Conservation (phyloP, 371 early-diverging fungal genomes). For the Mortierella sp. region DNA sequence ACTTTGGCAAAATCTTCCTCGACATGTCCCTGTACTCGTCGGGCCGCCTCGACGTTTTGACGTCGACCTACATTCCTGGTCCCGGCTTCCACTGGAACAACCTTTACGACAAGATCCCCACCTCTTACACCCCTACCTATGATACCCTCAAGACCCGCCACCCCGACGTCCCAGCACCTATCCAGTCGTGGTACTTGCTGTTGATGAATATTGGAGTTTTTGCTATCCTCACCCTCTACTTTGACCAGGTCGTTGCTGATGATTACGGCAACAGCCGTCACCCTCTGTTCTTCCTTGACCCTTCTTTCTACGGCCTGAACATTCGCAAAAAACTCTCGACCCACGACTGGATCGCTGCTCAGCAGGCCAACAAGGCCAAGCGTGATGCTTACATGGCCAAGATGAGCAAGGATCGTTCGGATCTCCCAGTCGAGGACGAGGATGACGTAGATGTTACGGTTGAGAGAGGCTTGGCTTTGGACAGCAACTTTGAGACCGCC, state of each 20-base stretch:
- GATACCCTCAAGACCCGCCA: slow-evolving; percentile 45
- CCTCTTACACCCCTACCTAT: slow-evolving; percentile 63
- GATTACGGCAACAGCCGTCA: slow-evolving; percentile 72
- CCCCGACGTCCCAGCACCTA: slow-evolving; percentile 69
- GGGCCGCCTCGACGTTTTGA: slow-evolving; percentile 70
- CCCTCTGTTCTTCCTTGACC: slow-evolving; percentile 72
- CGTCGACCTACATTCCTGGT: slow-evolving; percentile 69
- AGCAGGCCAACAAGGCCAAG: slow-evolving; percentile 38
- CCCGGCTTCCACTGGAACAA: slow-evolving; percentile 71
- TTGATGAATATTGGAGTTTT: slow-evolving; percentile 71
- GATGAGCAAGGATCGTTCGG: slow-evolving; percentile 21
- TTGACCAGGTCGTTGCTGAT: slow-evolving; percentile 78
- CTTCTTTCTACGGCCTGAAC: slow-evolving; percentile 72
- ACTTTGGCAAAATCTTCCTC: slow-evolving; percentile 79
- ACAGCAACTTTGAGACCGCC: slow-evolving; percentile 35
- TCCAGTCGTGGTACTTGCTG: slow-evolving; percentile 68
- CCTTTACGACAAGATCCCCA: slow-evolving; percentile 65
- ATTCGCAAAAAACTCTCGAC: slow-evolving; percentile 38
- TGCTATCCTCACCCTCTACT: slow-evolving; percentile 68
- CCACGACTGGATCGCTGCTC: slow-evolving; percentile 46
- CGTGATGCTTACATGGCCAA: slow-evolving; percentile 29
- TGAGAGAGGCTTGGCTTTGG: slow-evolving; percentile 58
- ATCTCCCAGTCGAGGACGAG: slow-evolving; percentile 21
- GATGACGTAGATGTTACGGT: slow-evolving; percentile 66
- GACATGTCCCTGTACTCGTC: slow-evolving; percentile 74